Percentiles rank a stretch among this genome's conserved stretches.
Conservation (phyloP, 2,329 filamentous ascomycete species). For the Epichloe festucae region DNA sequence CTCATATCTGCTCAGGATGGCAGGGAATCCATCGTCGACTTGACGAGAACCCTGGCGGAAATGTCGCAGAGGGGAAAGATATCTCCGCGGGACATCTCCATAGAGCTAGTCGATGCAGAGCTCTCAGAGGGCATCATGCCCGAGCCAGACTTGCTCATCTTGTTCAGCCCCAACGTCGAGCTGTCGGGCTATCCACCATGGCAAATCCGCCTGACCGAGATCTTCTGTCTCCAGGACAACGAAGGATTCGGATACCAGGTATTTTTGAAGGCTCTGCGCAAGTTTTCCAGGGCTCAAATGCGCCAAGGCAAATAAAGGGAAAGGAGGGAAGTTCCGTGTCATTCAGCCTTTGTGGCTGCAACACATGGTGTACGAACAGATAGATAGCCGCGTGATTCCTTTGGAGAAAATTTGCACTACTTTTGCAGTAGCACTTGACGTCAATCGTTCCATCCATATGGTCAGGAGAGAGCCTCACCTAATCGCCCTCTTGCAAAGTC, state of each 20-base stretch:
- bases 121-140: constrained; percentile 66
- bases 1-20: constrained; percentile 82
- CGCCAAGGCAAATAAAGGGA: constrained; percentile 52
- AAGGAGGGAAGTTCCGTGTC: not conserved
- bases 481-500: not conserved
- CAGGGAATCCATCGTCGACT: constrained; percentile 83
- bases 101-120: constrained; percentile 80
- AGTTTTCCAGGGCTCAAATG: constrained; percentile 80
- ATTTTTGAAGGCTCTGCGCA: constrained; percentile 73
- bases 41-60: constrained; percentile 85
- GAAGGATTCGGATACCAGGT: constrained; percentile 85
- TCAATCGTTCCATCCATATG: not conserved
- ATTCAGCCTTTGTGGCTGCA: not conserved
- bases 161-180: constrained; percentile 75
- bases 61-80: constrained; percentile 91
- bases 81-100: constrained; percentile 65
- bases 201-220: constrained; percentile 91
- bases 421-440: not conserved
- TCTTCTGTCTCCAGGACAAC: constrained; percentile 68
- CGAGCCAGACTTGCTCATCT: constrained; percentile 79
- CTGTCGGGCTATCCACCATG: constrained; percentile 90
- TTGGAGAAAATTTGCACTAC: constrained; percentile 1
- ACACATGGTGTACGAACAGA: not conserved
- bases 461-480: not conserved
- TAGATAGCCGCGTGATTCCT: not conserved